Percentiles rank a stretch among this genome's conserved stretches.
These are phyloP conservation scores for Camellia oleifera DNA, from an alignment of 179 eudicot species.

Conservation along the genomic window DNA sequence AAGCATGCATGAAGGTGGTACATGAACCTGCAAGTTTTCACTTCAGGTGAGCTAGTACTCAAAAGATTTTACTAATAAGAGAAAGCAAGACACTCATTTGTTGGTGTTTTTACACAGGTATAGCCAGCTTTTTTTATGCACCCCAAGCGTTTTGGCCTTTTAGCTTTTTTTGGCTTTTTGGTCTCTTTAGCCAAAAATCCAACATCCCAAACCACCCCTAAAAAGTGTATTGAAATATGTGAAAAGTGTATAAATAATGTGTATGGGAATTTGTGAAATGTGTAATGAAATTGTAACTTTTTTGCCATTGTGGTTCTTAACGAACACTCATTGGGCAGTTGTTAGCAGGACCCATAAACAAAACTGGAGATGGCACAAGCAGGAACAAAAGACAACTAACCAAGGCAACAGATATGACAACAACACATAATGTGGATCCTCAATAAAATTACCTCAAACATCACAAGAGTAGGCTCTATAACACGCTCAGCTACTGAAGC, in stretches of 20 bases:
- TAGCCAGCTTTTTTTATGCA: too few relatives aligned
- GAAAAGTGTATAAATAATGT: too few relatives aligned
- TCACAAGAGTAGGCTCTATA: constrained; percentile 92
- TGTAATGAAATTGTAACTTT: too few relatives aligned
- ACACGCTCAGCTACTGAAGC: constrained; percentile 87
- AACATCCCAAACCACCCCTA: too few relatives aligned
- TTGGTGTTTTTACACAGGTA: too few relatives aligned
- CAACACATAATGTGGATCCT: not conserved
- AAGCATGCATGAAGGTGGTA: constrained; percentile 94
- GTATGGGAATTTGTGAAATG: too few relatives aligned
- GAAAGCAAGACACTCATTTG: not conserved
- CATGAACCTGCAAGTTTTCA: constrained; percentile 69
- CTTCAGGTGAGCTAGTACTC: constrained; percentile 1
- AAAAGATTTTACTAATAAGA: not conserved
- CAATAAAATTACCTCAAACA: constrained; percentile 69
- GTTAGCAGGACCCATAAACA: not conserved
- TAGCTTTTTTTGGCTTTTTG: too few relatives aligned
- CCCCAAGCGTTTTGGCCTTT: too few relatives aligned
- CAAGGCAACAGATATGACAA: not conserved
- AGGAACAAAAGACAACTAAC: not conserved
- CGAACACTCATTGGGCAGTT: too few relatives aligned
- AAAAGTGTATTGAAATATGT: too few relatives aligned
- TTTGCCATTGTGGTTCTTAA: too few relatives aligned
- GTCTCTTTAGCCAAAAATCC: too few relatives aligned
- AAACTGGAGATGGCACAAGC: not conserved